These are phyloP conservation scores for Graphiopsis chlorocephala DNA, from an alignment of 2,329 filamentous ascomycete species.

Conservation along the genomic window DNA sequence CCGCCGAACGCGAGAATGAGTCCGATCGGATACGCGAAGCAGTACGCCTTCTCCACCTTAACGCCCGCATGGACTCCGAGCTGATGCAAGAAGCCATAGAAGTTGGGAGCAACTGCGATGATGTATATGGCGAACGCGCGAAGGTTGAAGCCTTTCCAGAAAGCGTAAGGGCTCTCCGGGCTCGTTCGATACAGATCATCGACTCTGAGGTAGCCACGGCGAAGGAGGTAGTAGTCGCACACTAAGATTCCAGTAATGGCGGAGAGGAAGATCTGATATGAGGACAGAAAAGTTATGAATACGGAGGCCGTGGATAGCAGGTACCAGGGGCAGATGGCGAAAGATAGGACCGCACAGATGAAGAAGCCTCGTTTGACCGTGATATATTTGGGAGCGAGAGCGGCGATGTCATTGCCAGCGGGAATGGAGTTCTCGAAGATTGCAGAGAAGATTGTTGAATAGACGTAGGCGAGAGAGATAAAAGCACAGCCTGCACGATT, in stretches of 20 bases:
- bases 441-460: background rate
- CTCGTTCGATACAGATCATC: slow-evolving; percentile 64
- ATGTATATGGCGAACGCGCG: background rate
- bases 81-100: background rate
- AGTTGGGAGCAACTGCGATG: background rate
- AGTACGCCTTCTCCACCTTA: background rate
- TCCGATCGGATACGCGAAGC: background rate
- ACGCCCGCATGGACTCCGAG: background rate
- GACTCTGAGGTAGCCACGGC: slow-evolving; percentile 75
- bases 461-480: background rate
- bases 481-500: background rate
- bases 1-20: background rate
- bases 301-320: slow-evolving; percentile 72
- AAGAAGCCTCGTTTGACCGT: slow-evolving; percentile 83
- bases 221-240: slow-evolving; percentile 81
- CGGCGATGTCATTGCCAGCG: slow-evolving; percentile 54
- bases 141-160: background rate
- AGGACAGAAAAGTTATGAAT: slow-evolving; percentile 87
- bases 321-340: slow-evolving; percentile 85
- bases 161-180: background rate
- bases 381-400: slow-evolving; percentile 52
- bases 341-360: slow-evolving; percentile 73
- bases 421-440: slow-evolving; percentile 53
- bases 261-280: slow-evolving; percentile 91
- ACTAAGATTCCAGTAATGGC: slow-evolving; percentile 90